These are phyloP conservation scores for Paraphoma chrysanthemicola DNA, from an alignment of 2,329 filamentous ascomycete species.

Conservation along the genomic window DNA sequence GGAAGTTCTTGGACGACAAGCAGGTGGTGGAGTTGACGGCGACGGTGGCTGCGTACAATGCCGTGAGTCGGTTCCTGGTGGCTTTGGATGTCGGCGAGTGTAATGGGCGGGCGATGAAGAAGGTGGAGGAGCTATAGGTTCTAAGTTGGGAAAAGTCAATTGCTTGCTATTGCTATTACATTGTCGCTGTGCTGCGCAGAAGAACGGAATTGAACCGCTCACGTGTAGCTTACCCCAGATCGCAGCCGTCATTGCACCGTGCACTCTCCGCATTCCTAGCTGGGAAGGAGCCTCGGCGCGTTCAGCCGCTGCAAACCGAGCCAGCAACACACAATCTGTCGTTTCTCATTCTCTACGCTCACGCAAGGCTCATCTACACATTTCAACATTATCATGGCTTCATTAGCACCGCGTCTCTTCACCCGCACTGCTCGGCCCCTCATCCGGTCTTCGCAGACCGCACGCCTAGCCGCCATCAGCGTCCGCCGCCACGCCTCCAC, in stretches of 20 bases:
- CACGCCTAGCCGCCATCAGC: slow-evolving; percentile 32
- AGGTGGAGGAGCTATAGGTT: slow-evolving; percentile 33
- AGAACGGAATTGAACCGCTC: slow-evolving; percentile 18
- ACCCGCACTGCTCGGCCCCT: slow-evolving; percentile 39
- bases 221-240: slow-evolving; percentile 21
- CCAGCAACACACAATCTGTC: slow-evolving; percentile 7
- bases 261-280: slow-evolving; percentile 19
- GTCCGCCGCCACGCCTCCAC: slow-evolving; percentile 61
- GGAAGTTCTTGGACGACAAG: slow-evolving; percentile 67
- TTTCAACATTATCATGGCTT: slow-evolving; percentile 31
- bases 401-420: slow-evolving; percentile 43
- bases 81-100: slow-evolving; percentile 71
- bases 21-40: slow-evolving; percentile 83
- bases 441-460: slow-evolving; percentile 16
- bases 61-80: slow-evolving; percentile 82
- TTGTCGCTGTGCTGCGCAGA: neutral
- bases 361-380: neutral
- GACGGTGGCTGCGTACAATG: slow-evolving; percentile 82
- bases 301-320: slow-evolving; percentile 34
- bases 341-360: neutral
- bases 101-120: slow-evolving; percentile 43
- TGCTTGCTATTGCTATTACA: too few species aligned
- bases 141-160: too few species aligned
- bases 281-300: slow-evolving; percentile 27
- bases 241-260: neutral